These are phyloP conservation scores for Irpex lacteus DNA, from an alignment of 1,284 basidiomycete genomes.

Conservation along the genomic window DNA sequence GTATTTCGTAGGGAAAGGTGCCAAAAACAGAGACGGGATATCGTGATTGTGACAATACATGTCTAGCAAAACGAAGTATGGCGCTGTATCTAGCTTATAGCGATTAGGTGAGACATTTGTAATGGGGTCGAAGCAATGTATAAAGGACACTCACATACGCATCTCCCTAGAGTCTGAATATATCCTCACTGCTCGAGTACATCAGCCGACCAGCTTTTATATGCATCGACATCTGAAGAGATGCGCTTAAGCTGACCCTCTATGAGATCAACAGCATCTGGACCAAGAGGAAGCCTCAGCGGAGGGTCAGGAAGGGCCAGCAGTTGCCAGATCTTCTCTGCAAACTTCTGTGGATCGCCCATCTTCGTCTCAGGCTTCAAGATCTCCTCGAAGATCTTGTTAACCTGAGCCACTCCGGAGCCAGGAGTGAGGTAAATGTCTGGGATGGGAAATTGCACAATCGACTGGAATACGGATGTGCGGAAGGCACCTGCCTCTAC, in stretches of 20 bases:
- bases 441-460: neutral
- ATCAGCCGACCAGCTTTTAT: neutral
- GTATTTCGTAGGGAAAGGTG: no score
- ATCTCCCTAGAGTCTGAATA: neutral
- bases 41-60: no score
- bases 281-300: neutral
- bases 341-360: neutral
- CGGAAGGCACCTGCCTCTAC: neutral
- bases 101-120: no score
- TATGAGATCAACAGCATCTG: neutral
- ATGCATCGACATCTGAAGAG: neutral
- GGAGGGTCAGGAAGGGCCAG: neutral
- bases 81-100: no score
- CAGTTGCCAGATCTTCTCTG: neutral
- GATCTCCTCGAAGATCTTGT: neutral
- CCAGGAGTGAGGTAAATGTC: neutral
- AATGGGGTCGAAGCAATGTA: no score
- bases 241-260: neutral
- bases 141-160: no score
- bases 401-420: neutral
- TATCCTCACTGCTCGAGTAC: neutral
- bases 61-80: no score
- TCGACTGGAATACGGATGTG: neutral
- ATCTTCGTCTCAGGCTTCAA: neutral
- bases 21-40: no score